Percentiles rank a stretch among this genome's conserved stretches.
Evolutionary conservation across 441 rosid species (phyloP).

Genomic region (Syzygium syzygioides): DNA sequence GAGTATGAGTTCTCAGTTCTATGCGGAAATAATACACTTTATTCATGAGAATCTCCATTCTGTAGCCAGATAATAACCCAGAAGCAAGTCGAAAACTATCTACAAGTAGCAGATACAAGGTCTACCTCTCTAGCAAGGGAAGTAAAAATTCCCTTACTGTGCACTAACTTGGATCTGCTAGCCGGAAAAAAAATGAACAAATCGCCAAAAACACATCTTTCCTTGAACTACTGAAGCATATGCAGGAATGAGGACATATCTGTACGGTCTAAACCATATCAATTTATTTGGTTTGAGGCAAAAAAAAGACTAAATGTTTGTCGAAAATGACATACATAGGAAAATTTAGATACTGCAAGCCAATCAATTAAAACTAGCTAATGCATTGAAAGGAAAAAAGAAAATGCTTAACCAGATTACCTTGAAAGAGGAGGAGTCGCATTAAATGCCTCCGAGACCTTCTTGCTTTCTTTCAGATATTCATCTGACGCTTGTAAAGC

Average conservation of each 20-base stretch:
- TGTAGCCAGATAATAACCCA: neutral
- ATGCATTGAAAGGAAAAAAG: neutral
- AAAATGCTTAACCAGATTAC: slow-evolving; percentile 10
- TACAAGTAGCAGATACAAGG: neutral
- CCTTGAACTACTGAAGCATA: neutral
- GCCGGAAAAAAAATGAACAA: neutral
- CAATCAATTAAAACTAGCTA: neutral
- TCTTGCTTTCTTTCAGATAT: slow-evolving; percentile 26
- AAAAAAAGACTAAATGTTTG: neutral
- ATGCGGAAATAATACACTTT: neutral
- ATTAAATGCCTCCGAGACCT: slow-evolving; percentile 24
- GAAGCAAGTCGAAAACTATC: neutral
- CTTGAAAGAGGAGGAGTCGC: slow-evolving; percentile 22
- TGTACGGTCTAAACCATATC: neutral
- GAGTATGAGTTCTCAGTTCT: neutral
- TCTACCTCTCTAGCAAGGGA: neutral
- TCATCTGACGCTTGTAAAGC: slow-evolving; percentile 31
- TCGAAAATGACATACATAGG: neutral
- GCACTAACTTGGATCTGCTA: neutral
- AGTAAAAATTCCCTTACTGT: neutral
- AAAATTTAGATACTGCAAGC: neutral
- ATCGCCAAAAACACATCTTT: neutral
- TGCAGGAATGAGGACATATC: neutral
- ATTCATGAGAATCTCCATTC: neutral
- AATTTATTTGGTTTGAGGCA: neutral